phyloP scores from a whole-genome alignment of 305 asterid genomes.

The Rubia peregrina region DNA sequence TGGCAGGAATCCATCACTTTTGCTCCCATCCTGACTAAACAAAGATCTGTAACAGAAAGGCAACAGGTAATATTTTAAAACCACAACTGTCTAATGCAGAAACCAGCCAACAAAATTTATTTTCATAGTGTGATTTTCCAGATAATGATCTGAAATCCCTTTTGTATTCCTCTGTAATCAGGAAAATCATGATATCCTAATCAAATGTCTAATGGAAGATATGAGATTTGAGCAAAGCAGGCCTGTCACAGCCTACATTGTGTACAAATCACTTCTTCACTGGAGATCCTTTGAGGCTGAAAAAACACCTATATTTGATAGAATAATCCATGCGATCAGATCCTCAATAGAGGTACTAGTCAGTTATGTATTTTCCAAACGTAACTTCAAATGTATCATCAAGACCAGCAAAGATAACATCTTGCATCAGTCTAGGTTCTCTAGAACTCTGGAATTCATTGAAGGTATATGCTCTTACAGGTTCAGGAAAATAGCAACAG shows the following conservation, averaged over 20 bases:
- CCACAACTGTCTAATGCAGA: constrained; percentile 8
- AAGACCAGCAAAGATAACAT: constrained; percentile 15
- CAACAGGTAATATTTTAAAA: constrained; percentile 64
- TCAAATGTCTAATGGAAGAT: constrained; percentile 78
- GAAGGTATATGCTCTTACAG: constrained; percentile 28
- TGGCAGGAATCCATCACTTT: constrained; percentile 48
- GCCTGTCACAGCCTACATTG: constrained; percentile 79
- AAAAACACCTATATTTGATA: constrained; percentile 73
- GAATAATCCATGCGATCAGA: constrained; percentile 81
- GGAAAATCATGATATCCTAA: constrained; percentile 82
- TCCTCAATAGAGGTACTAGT: constrained; percentile 72
- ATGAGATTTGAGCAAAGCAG: constrained; percentile 64
- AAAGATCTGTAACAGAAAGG: constrained; percentile 82
- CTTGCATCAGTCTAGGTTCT: background rate
- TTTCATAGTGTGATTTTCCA: background rate
- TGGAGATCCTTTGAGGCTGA: constrained; percentile 98
- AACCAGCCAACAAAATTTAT: background rate
- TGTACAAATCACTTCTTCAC: constrained; percentile 72
- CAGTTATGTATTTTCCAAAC: constrained; percentile 7
- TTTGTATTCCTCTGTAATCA: constrained; percentile 21
- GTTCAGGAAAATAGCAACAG: constrained; percentile 53
- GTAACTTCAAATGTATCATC: background rate
- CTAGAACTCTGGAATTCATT: constrained; percentile 10
- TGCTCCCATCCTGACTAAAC: constrained; percentile 56
- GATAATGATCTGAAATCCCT: background rate